Conservation (phyloP, 2,329 filamentous ascomycete genomes). For the Neonectria magnoliae region DNA sequence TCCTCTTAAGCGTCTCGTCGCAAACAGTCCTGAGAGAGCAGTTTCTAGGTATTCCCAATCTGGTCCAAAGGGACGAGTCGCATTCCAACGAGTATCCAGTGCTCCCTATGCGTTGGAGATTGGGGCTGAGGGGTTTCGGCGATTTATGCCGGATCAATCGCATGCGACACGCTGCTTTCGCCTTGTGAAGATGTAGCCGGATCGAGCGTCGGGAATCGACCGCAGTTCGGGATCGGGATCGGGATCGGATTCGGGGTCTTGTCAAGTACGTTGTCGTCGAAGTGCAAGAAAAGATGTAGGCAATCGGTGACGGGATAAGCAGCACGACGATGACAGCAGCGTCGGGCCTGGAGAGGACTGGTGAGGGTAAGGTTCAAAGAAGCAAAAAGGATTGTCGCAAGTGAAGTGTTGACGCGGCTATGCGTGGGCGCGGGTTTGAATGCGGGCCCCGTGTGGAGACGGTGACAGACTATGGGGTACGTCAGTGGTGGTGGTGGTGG, state of each 20-base stretch:
- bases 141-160: conserved; percentile 3
- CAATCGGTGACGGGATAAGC: background rate
- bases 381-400: conserved; percentile 17
- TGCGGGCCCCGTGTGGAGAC: conserved; percentile 41
- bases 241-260: background rate
- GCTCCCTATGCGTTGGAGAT: conserved; percentile 18
- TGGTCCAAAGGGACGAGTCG: conserved; percentile 19
- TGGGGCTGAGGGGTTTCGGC: background rate
- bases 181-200: background rate
- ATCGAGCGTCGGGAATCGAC: background rate
- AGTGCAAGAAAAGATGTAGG: background rate
- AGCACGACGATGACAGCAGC: background rate
- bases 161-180: conserved; percentile 2
- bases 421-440: conserved; percentile 26
- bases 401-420: conserved; percentile 20
- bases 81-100: conserved; percentile 25
- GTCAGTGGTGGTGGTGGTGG: conserved; percentile 24
- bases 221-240: background rate
- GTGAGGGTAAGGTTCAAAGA: conserved; percentile 20
- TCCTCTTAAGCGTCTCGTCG: conserved; percentile 24
- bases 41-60: conserved; percentile 25
- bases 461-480: conserved; percentile 41
- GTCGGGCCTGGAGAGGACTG: conserved; percentile 2
- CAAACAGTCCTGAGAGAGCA: conserved; percentile 1
- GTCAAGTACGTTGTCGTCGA: background rate